Evolutionary conservation across 352 stramenopile species (phyloP).

Genomic region (Phytophthora europaea): DNA sequence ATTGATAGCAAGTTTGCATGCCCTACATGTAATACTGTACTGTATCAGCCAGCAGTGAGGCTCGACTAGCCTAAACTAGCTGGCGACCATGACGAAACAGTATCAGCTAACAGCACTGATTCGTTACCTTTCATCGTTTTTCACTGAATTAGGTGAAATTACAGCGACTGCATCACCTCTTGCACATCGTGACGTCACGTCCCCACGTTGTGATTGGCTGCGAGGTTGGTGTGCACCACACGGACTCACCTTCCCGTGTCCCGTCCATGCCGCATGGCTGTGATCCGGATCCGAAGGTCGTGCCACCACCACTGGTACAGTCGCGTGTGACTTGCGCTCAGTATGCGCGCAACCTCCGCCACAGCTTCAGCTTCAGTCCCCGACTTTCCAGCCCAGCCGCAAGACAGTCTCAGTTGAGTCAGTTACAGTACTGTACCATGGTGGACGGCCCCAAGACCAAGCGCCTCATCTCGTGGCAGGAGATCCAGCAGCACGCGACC

Average conservation of each 20-base stretch:
- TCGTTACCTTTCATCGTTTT: background rate
- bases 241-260: background rate
- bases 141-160: background rate
- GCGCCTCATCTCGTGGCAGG: constrained; percentile 79
- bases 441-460: constrained; percentile 71
- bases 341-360: constrained; percentile 3
- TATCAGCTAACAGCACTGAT: background rate
- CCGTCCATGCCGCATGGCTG: constrained; percentile 10
- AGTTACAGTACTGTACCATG: constrained; percentile 47
- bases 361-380: constrained; percentile 39
- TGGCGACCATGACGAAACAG: background rate
- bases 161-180: constrained; percentile 27
- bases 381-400: constrained; percentile 29
- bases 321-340: constrained; percentile 3
- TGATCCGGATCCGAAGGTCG: constrained; percentile 25
- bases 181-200: constrained; percentile 33
- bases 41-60: background rate
- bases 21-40: background rate
- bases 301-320: constrained; percentile 35
- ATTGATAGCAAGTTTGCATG: background rate
- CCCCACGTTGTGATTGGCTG: constrained; percentile 5
- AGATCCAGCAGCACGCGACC: constrained; percentile 83
- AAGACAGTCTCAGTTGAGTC: constrained; percentile 12
- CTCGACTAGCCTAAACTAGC: background rate
- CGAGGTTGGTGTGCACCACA: constrained; percentile 13